Conservation (phyloP, 2,329 filamentous ascomycete species). For the Xylariaceae sp. region DNA sequence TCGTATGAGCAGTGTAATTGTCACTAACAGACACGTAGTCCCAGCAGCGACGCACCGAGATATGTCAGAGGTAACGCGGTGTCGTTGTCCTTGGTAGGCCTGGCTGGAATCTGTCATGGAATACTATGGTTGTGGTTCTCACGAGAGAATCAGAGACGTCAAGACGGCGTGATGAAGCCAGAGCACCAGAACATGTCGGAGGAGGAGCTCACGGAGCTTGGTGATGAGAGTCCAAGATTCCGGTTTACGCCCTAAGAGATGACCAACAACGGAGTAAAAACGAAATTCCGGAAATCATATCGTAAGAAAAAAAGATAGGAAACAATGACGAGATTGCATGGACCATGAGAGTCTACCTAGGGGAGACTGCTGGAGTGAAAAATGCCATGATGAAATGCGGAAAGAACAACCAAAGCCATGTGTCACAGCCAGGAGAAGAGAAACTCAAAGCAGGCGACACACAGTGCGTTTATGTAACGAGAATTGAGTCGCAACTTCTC, state of each 20-base stretch:
- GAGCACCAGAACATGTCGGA: conserved; percentile 39
- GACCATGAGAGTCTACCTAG: no score
- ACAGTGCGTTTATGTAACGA: no score
- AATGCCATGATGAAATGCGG: no score
- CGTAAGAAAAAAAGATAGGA: no score
- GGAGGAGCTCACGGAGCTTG: conserved; percentile 46
- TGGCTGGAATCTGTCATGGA: conserved; percentile 48
- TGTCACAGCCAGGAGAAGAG: no score
- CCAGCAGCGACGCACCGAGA: conserved; percentile 46
- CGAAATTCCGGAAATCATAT: no score
- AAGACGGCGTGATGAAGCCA: conserved; percentile 35
- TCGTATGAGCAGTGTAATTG: not conserved
- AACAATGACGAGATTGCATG: no score
- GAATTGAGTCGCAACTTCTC: not conserved
- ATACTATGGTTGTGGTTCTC: conserved; percentile 51
- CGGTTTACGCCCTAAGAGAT: conserved; percentile 38
- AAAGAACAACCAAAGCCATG: no score
- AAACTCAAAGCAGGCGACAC: no score
- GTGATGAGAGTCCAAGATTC: conserved; percentile 48
- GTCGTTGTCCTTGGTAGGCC: conserved; percentile 52
- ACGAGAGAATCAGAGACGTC: conserved; percentile 43
- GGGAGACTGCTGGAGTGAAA: no score
- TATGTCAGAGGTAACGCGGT: conserved; percentile 58
- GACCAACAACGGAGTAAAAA: not conserved
- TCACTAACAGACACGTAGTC: conserved; percentile 31